Evolutionary conservation across 331 rosid genomes (phyloP).

Genomic region (Spiraea crenata): DNA sequence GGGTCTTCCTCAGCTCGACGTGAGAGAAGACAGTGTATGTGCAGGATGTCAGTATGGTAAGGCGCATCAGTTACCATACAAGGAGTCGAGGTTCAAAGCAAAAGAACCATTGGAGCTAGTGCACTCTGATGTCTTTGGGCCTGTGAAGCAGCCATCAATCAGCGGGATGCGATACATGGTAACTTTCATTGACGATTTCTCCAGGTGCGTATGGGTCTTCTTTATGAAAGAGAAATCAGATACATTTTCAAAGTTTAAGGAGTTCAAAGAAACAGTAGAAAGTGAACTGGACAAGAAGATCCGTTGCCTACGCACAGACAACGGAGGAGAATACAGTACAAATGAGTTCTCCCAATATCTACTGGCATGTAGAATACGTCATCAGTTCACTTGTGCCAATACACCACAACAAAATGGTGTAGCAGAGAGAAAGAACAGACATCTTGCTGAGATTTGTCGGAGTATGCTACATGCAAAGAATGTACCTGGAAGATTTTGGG

Average conservation of each 20-base stretch:
- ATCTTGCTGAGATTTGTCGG: slow-evolving; percentile 4
- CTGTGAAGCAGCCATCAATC: too few relatives aligned
- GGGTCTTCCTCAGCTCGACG: slow-evolving; percentile 12
- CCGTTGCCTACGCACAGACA: slow-evolving; percentile 7
- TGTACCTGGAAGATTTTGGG: slow-evolving; percentile 14
- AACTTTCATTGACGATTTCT: too few relatives aligned
- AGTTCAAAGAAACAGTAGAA: slow-evolving; percentile 5
- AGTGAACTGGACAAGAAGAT: neutral
- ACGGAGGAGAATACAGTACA: slow-evolving; percentile 5
- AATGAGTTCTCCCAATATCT: slow-evolving; percentile 10
- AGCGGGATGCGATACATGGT: too few relatives aligned
- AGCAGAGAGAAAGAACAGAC: slow-evolving; percentile 1
- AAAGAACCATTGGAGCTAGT: too few relatives aligned
- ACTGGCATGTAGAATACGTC: neutral
- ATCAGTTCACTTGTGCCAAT: slow-evolving; percentile 7
- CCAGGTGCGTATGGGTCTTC: too few relatives aligned
- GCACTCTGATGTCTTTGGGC: too few relatives aligned
- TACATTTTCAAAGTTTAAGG: slow-evolving; percentile 14
- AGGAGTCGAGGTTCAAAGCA: too few relatives aligned
- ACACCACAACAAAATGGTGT: slow-evolving; percentile 9
- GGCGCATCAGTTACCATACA: too few relatives aligned
- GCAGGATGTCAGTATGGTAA: too few relatives aligned
- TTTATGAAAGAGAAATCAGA: slow-evolving; percentile 2
- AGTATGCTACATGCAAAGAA: slow-evolving; percentile 18
- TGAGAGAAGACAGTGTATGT: neutral